Base-by-base conservation (phyloP, 495 filamentous ascomycete genomes). In the Corynascus novoguineensis region DNA sequence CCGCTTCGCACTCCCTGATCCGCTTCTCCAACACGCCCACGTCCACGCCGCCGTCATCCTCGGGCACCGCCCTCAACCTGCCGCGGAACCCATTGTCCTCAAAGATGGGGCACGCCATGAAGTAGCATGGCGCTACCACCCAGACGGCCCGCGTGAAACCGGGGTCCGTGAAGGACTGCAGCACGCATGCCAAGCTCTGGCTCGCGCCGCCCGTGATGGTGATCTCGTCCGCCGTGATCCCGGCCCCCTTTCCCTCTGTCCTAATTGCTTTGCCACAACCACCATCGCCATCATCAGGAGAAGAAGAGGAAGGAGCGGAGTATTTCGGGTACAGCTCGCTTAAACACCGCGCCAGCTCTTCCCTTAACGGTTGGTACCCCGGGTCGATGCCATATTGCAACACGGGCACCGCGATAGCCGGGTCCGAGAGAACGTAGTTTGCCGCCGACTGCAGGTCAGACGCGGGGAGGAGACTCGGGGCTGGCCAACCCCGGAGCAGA, bases 201-300 rank as follows among this genome's bases (percentile, higher is more conserved):
- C 78, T 83, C 3, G 92, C 92, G 0, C 81, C 92, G 31, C 88
- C 86, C 0, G 90, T 89, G 64, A 97, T 86, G 68, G 84, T 86
- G 44, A 96, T 86, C 42, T 89, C 77, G 5, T 81, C 76, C 1
- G 75, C 19, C 5, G 19, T 29, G 5, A 53, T 51, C 21, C 27
- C 6, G 17, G 10, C 35, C 35, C 12, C 35, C 35, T 1, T 15
- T 17, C 35, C 35, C 11, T 37, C 35, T 15, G 4, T 38, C 9
- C 35, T 4, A 38, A 12, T n/a, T n/a, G 14, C 5, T 8, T 4
- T n/a, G 4, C 35, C 35, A 1, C 35, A 12, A 37, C 34, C 8
- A 10, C 8, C 34, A 38, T n/a, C 10, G 12, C 35, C 12, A 15
- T n/a, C 35, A 4, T 6, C 14, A 38, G 24, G 15, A 29, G 25